A percentile compares a stretch with the other conserved stretches of the same genome.
Evolutionary conservation across 441 rosid species (phyloP).

Genomic region (Pelargonium citronellum): DNA sequence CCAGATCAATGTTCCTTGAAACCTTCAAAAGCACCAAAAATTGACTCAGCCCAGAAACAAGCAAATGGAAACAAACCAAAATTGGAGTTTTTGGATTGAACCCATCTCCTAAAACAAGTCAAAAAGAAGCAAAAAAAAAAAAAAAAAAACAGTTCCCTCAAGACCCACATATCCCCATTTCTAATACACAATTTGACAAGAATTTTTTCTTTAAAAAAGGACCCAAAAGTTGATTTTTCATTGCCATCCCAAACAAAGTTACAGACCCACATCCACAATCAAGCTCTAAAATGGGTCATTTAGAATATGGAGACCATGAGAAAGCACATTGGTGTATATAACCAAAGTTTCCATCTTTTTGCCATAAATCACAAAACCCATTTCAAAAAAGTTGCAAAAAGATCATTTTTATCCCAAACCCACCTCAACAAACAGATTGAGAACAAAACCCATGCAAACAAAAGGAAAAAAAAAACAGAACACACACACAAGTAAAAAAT

Average conservation of each 20-base stretch:
- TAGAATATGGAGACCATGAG: background rate
- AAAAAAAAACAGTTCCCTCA: too few relatives aligned
- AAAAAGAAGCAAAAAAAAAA: too few relatives aligned
- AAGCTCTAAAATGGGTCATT: background rate
- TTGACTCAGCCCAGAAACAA: slow-evolving; percentile 20
- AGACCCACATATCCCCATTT: background rate
- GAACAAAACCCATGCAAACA: background rate
- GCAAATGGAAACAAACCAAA: background rate
- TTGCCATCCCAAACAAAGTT: too few relatives aligned
- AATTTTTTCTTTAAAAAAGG: too few relatives aligned
- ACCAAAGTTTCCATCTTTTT: background rate
- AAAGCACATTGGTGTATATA: background rate
- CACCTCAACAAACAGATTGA: background rate
- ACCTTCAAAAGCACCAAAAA: slow-evolving; percentile 45
- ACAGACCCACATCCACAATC: too few relatives aligned
- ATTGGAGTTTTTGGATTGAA: background rate
- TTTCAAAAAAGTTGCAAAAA: background rate
- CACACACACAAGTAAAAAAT: background rate
- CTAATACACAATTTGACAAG: background rate
- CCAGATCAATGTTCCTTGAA: slow-evolving; percentile 80
- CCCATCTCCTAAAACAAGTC: too few relatives aligned
- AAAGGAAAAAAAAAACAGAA: background rate
- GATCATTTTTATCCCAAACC: background rate
- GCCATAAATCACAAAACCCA: background rate
- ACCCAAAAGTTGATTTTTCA: too few relatives aligned